Evolutionary conservation across 106 monocot species (phyloP), one percentile per base, ranked within the genome.

Genomic region (Phalaenopsis aphrodite): DNA sequence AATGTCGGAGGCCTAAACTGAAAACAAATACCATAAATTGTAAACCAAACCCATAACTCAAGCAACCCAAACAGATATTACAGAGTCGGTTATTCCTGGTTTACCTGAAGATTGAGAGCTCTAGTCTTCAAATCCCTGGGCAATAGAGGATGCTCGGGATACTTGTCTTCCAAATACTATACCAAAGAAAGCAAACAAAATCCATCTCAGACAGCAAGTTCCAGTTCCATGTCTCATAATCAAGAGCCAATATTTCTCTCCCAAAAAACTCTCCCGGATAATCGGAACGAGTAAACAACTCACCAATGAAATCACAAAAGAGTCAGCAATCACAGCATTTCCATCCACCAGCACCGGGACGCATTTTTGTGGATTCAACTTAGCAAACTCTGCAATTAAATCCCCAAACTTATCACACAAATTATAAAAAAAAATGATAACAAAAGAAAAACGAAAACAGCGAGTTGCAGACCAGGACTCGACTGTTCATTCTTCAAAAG

Each of bases 401-500:
- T 41, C 5, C 41, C 15, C 38, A 5, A 7, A 36, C 14, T 21
- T 55, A 36, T 57, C 24, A 30, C 3, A 77, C 52, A 39, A 75
- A 38, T 37, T 30, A 30, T n/a, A 30, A 30, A 39, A 79, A 55
- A 15, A 69, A 69, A 30, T 69, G 30, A 69, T 69, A 30, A 18
- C 5, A 10, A 2, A 55, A 58, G 3, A 77, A 81, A n/a, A 39
- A 46, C 5, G 1, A 38, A 67, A 21, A 39, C 38, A 3, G 4
- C 38, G 41, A 16, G 21, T 6, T 78, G 46, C 84, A 80, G 47
- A 92, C 92, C 92, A 75, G 88, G 90, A 78, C 46, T 82, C 42
- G 46, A 78, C 15, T 95, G 90, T 48, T 95, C 92, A 36, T 86
- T 87, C 66, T 95, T 92, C 67, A 86, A 74, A 56, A 95, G 88